Conservation (phyloP, 1,284 basidiomycete genomes). For the Cryptococcus amylolentus region DNA sequence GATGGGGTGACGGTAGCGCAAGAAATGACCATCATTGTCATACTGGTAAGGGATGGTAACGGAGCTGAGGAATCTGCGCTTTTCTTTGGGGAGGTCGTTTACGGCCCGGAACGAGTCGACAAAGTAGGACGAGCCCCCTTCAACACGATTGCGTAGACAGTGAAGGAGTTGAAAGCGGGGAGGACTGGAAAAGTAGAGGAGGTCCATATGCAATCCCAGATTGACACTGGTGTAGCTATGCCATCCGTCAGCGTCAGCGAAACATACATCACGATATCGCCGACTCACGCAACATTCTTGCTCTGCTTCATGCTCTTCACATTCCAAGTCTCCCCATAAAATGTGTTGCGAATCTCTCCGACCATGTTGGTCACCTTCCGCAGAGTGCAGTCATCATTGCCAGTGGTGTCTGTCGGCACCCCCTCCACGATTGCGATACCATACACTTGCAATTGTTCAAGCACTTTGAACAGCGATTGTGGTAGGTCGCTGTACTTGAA, state of each 20-base stretch:
- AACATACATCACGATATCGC: neutral
- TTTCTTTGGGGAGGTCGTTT: conserved; percentile 56
- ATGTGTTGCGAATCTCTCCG: conserved; percentile 76
- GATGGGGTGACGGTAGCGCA: conserved; percentile 74
- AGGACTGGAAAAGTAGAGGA: conserved; percentile 76
- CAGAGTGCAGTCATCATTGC: conserved; percentile 63
- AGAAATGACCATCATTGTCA: conserved; percentile 81
- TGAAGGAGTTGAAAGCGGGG: conserved; percentile 90
- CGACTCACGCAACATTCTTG: conserved; percentile 70
- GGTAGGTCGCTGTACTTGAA: conserved; percentile 10
- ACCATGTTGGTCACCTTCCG: conserved; percentile 63
- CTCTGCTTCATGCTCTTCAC: conserved; percentile 73
- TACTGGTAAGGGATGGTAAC: conserved; percentile 83
- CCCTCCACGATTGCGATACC: conserved; percentile 56
- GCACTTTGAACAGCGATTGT: conserved; percentile 15
- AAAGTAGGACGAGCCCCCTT: conserved; percentile 86
- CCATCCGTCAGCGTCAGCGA: neutral
- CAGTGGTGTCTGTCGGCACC: conserved; percentile 59
- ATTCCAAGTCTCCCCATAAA: conserved; percentile 90
- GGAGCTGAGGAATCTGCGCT: conserved; percentile 55
- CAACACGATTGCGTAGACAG: conserved; percentile 71
- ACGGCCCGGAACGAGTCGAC: conserved; percentile 77
- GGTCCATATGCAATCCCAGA: conserved; percentile 87
- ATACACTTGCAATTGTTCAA: conserved; percentile 50
- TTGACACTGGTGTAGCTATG: conserved; percentile 75